Evolutionary conservation across 2,329 filamentous ascomycete genomes (phyloP).

Genomic region (Scytalidium sp.): DNA sequence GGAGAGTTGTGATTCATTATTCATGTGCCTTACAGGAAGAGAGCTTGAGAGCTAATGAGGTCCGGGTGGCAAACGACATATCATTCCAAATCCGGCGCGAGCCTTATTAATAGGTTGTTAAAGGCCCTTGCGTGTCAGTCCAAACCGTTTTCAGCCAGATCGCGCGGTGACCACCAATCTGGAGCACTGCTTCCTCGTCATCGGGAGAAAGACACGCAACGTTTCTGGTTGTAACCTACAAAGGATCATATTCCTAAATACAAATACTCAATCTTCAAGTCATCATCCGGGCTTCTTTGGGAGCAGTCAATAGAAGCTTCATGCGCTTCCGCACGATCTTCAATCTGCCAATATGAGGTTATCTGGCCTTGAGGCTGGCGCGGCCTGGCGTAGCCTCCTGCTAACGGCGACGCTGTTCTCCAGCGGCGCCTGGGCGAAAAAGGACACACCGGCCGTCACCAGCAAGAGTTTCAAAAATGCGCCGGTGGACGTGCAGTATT

Average conservation of each 20-base stretch:
- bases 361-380: conserved; percentile 16
- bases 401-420: conserved; percentile 20
- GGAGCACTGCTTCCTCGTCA: not conserved
- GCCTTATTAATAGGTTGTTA: not conserved
- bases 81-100: not conserved
- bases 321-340: conserved; percentile 22
- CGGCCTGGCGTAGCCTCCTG: conserved; percentile 27
- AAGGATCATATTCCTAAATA: too few relatives aligned
- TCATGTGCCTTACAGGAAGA: too few relatives aligned
- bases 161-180: not conserved
- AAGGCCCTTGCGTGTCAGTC: not conserved
- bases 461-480: conserved; percentile 62
- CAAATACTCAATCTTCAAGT: not conserved
- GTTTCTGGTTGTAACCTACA: too few relatives aligned
- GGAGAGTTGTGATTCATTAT: too few relatives aligned
- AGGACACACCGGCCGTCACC: conserved; percentile 58
- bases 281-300: not conserved
- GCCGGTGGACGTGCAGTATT: conserved; percentile 77
- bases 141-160: too few relatives aligned
- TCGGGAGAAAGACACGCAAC: not conserved
- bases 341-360: conserved; percentile 30
- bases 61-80: not conserved
- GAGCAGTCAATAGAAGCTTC: conserved; percentile 15
- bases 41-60: not conserved
- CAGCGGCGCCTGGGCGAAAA: conserved; percentile 24